These are phyloP conservation scores for Sphaerobolus stellatus DNA, from an alignment of 1,284 basidiomycete species.

Conservation along the genomic window DNA sequence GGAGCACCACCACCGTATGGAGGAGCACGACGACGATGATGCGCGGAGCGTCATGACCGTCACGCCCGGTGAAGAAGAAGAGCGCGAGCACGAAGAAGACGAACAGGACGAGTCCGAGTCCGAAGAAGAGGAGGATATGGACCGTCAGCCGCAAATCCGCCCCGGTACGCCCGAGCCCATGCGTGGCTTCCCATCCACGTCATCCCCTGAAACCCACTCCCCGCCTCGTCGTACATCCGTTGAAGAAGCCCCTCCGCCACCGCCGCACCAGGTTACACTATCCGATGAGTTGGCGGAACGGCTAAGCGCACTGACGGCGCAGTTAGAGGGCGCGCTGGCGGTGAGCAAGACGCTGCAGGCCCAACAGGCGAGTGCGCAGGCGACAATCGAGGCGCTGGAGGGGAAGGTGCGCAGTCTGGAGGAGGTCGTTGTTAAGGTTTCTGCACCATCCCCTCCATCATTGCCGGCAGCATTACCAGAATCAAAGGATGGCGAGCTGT, in stretches of 20 bases:
- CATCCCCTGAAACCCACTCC: conserved; percentile 17
- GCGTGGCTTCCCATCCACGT: conserved; percentile 42
- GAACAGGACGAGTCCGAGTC: conserved; percentile 47
- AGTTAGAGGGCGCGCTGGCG: conserved; percentile 77
- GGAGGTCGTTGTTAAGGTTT: conserved; percentile 45
- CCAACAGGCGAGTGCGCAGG: conserved; percentile 78
- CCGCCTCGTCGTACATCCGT: conserved; percentile 17
- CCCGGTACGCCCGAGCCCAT: conserved; percentile 77
- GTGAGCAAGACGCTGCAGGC: conserved; percentile 73
- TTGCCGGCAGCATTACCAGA: conserved; percentile 17
- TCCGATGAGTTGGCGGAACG: conserved; percentile 68
- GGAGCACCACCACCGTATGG: conserved; percentile 35
- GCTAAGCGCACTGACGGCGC: conserved; percentile 66
- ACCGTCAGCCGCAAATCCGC: conserved; percentile 29
- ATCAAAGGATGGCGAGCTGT: background rate
- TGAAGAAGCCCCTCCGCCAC: conserved; percentile 12
- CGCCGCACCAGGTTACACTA: conserved; percentile 24
- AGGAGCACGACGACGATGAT: conserved; percentile 57
- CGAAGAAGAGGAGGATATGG: conserved; percentile 43
- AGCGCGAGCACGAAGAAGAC: conserved; percentile 45
- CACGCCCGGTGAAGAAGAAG: conserved; percentile 41
- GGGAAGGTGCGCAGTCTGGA: conserved; percentile 63
- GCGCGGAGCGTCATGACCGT: conserved; percentile 61
- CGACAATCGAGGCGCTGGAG: conserved; percentile 76
- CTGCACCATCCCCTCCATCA: too few species aligned